Evolutionary conservation across 2,329 filamentous ascomycete genomes (phyloP), one percentile per base, ranked within the genome.

Genomic region (Hypoxylon rubiginosum): DNA sequence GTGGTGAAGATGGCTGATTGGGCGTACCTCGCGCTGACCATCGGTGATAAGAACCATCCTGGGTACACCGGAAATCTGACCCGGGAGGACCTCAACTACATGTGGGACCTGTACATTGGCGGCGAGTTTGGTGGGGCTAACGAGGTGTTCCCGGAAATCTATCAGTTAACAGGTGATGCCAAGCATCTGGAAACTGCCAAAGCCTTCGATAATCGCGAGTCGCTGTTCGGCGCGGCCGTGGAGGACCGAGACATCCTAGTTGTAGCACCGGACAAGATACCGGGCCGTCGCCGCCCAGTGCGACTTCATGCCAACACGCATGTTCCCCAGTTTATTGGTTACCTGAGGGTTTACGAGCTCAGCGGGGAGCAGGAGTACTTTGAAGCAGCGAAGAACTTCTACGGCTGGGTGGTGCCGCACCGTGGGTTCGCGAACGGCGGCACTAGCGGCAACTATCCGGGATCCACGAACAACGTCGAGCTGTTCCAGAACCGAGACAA

Each of bases 81-180:
- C 0, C 63, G 75, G 36, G 71, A 71, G 36, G 72, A 78, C 50
- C 74, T 77, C n/a, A 77, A 78, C 68, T 76, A 73, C 59, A 77
- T 78, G 75, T 78, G 75, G 76, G 76, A 78, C 41, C 62, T 78
- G 1, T 77, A 77, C 41, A 77, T 77, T 49, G 75, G 71, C 3
- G 75, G 76, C 17, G 76, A 78, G 49, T 77, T 71, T 36, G 76
- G 75, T 4, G 75, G 75, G 0, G 75, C 73, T 2, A 78, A 78
- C 46, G 75, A 78, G 64, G 74, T 78, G 1, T 77, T 75, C 56
- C 72, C 76, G 1, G 76, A 78, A 63, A 74, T 78, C 54, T 76
- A 76, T 48, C 62, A 75, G 30, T 24, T 78, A 39, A 78, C 75
- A 5, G 74, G 74, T 13, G 72, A 78, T 41, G 60, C 69, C 26